Evolutionary conservation across 257 asterid species (phyloP).

Genomic region (Ilex aquifolium): DNA sequence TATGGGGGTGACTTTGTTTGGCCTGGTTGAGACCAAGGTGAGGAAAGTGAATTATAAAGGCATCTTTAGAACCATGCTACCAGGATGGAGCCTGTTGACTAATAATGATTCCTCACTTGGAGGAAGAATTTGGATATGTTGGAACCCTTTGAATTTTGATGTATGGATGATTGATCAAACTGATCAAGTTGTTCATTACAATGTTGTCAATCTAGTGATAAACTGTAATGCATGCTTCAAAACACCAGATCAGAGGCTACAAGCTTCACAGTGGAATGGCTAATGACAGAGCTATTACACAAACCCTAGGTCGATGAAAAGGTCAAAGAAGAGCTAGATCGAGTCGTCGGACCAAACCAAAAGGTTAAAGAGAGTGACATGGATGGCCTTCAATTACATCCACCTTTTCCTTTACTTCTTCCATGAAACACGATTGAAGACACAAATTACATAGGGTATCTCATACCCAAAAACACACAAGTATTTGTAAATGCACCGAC

Average conservation of each 20-base stretch:
- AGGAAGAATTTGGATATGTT: no score
- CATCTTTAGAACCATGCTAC: no score
- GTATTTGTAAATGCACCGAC: slow-evolving; percentile 21
- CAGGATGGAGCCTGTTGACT: no score
- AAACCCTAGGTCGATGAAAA: slow-evolving; percentile 33
- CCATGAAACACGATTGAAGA: slow-evolving; percentile 23
- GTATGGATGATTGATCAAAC: no score
- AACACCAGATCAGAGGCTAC: slow-evolving; percentile 49
- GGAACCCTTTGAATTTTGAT: no score
- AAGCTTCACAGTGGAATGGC: slow-evolving; percentile 52
- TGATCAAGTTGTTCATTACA: no score
- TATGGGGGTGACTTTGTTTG: no score
- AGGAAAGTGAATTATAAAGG: no score
- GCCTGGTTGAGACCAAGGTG: no score
- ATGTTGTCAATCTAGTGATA: no score
- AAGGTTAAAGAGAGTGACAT: slow-evolving; percentile 19
- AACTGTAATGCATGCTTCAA: no score
- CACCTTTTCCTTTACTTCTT: slow-evolving; percentile 7
- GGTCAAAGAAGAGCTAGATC: slow-evolving; percentile 15
- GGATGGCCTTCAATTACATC: slow-evolving; percentile 16
- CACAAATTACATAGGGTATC: slow-evolving; percentile 20
- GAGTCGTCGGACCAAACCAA: slow-evolving; percentile 14
- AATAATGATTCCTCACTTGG: no score
- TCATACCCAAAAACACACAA: slow-evolving; percentile 16
- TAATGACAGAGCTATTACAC: slow-evolving; percentile 48